These are phyloP conservation scores for Phytophthora aleatoria DNA, from an alignment of 352 stramenopile species.

Conservation along the genomic window DNA sequence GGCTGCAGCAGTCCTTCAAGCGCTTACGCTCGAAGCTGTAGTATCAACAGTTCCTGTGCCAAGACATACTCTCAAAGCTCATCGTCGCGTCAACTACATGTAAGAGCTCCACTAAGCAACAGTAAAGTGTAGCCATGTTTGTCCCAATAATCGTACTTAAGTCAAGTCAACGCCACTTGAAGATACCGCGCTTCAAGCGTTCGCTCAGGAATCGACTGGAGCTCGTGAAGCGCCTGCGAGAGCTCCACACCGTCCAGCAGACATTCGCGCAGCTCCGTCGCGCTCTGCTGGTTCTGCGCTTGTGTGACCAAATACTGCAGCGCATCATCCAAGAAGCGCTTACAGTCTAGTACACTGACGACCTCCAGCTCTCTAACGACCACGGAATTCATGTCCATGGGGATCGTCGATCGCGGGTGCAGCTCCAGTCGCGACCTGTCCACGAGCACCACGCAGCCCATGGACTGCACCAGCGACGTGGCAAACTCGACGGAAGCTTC, in stretches of 20 bases:
- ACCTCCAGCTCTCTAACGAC: conserved; percentile 73
- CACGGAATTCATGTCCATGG: conserved; percentile 73
- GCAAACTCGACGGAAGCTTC: conserved; percentile 50
- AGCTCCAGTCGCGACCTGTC: conserved; percentile 40
- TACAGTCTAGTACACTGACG: conserved; percentile 43
- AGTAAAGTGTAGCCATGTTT: conserved; percentile 4
- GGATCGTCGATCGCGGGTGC: conserved; percentile 31
- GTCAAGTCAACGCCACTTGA: conserved; percentile 20
- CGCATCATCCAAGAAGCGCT: conserved; percentile 31
- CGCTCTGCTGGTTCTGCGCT: conserved; percentile 14
- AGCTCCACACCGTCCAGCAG: conserved; percentile 29
- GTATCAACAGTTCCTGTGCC: neutral
- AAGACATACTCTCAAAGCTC: too few species aligned
- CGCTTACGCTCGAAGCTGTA: conserved; percentile 65
- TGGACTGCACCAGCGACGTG: conserved; percentile 46
- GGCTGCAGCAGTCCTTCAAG: conserved; percentile 73
- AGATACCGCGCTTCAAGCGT: conserved; percentile 30
- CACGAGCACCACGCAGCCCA: conserved; percentile 50
- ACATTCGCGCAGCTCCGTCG: conserved; percentile 29
- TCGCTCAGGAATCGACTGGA: conserved; percentile 32
- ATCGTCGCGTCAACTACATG: too few species aligned
- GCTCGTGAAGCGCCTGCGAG: conserved; percentile 23
- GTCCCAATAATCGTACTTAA: conserved; percentile 7
- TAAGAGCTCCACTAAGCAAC: too few species aligned
- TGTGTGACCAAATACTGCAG: conserved; percentile 51